Evolutionary conservation across 768 basidiomycete species (phyloP).

Genomic region (Lyophyllum decastes): DNA sequence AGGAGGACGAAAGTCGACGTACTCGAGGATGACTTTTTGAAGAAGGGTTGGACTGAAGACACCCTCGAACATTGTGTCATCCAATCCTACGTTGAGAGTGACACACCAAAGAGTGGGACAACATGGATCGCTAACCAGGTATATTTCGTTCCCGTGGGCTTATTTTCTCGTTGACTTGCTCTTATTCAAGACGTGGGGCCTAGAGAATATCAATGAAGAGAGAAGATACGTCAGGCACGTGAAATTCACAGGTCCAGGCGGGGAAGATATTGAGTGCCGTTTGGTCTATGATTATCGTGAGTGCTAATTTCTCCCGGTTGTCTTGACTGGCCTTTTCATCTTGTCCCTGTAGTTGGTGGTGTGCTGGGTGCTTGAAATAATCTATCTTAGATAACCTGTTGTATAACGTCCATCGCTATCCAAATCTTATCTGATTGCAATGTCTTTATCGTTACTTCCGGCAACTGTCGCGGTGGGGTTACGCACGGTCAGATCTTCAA

Average conservation of each 20-base stretch:
- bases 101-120: slow-evolving; percentile 59
- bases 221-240: slow-evolving; percentile 63
- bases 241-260: slow-evolving; percentile 61
- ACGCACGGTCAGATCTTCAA: not conserved
- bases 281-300: slow-evolving; percentile 72
- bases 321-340: not conserved
- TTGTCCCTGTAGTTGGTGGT: not conserved
- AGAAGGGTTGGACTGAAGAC: slow-evolving; percentile 41
- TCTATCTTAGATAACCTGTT: not conserved
- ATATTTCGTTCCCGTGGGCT: slow-evolving; percentile 7
- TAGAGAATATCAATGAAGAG: slow-evolving; percentile 58
- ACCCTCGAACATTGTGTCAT: slow-evolving; percentile 44
- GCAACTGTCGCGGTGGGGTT: no score
- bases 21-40: slow-evolving; percentile 44
- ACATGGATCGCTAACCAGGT: slow-evolving; percentile 72
- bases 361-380: not conserved
- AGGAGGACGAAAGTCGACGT: slow-evolving; percentile 51
- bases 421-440: slow-evolving; percentile 4
- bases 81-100: slow-evolving; percentile 52
- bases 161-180: not conserved
- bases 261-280: slow-evolving; percentile 54
- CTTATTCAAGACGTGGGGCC: slow-evolving; percentile 57
- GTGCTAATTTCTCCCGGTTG: slow-evolving; percentile 24
- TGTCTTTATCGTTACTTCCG: no score
- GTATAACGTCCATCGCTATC: not conserved